A percentile compares a stretch with the other conserved stretches of the same genome.
phyloP scores from a whole-genome alignment of 257 asterid genomes.

The Capsicum chinense region DNA sequence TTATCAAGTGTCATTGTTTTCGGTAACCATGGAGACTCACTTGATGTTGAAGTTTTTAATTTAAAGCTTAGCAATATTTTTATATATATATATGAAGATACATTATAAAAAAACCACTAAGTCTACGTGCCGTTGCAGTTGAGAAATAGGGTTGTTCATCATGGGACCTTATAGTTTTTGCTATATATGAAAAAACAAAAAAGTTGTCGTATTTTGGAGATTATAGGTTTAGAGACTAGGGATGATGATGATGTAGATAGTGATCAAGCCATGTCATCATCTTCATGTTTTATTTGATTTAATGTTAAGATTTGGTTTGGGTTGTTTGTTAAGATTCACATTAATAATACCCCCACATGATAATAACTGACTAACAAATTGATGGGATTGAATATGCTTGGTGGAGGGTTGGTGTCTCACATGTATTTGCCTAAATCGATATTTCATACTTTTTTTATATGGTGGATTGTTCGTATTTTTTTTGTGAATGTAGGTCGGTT shows the following conservation, averaged over 20 bases:
- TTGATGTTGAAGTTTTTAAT: constrained; percentile 44
- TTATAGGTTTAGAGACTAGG: neutral
- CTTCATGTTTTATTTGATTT: constrained; percentile 26
- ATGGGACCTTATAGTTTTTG: neutral
- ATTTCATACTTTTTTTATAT: no score
- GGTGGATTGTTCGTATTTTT: no score
- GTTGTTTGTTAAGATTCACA: constrained; percentile 29
- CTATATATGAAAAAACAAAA: neutral
- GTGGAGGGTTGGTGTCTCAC: neutral
- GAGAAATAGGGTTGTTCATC: constrained; percentile 3
- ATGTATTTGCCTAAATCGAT: neutral
- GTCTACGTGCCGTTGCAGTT: constrained; percentile 33
- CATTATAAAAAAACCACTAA: constrained; percentile 16
- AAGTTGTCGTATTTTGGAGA: neutral
- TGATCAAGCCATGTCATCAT: constrained; percentile 32
- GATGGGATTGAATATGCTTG: neutral
- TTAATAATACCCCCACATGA: neutral
- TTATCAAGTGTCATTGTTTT: constrained; percentile 26
- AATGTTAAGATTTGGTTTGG: constrained; percentile 30
- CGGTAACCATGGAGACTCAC: constrained; percentile 36
- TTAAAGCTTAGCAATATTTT: neutral
- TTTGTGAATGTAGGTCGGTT: no score
- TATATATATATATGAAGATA: neutral
- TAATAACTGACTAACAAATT: constrained; percentile 16
- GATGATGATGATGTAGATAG: constrained; percentile 24